Base-by-base conservation (phyloP, 176 grass and related monocot species). In the Musa troglodytarum region DNA sequence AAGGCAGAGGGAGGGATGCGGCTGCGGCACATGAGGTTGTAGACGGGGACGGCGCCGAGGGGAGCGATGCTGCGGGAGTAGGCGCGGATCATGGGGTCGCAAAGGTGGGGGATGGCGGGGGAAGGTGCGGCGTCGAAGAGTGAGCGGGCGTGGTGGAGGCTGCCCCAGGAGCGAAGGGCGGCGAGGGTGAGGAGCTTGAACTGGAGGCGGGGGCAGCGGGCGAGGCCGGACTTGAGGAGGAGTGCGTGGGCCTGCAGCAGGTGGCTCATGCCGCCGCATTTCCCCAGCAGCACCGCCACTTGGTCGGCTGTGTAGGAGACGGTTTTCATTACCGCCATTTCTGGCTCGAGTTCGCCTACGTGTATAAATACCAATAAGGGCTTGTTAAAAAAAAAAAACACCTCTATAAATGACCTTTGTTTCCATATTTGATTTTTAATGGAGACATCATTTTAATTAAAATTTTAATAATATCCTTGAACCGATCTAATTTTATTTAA, bases 201-300 rank as follows among this genome's bases (percentile, higher is more conserved):
- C 52, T 86, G 79, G 81, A 76, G 80, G 16, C 19, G 10, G 0
- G 73, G 81, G 59, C 76, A 74, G 24, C 63, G 13, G 69, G 85
- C 55, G 74, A 86, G 83, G 55, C 80, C 84, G 16, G 82, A 80
- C 78, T 92, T 96, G 59, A 69, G 12, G 82, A 87, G 81, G 2
- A 85, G 70, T 9, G 81, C 66, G 53, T 96, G 89, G 12, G 81
- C 51, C 22, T 87, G 81, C 21, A 49, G 11, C 12, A 80, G 69
- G 49, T 79, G 8, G 11, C 11, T 29, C 50, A 14, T 59, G 74
- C 57, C 10, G 9, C 77, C 34, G 79, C 79, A 72, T 61, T 77
- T 70, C 0, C 67, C 77, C 50, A 80, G 72, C 24, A 80, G 75
- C 8, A 74, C 75, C 63, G 17, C 22, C 55, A 68, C 25, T 75